phyloP scores from a whole-genome alignment of 352 stramenopile species.

The Phytophthora podocarpi region DNA sequence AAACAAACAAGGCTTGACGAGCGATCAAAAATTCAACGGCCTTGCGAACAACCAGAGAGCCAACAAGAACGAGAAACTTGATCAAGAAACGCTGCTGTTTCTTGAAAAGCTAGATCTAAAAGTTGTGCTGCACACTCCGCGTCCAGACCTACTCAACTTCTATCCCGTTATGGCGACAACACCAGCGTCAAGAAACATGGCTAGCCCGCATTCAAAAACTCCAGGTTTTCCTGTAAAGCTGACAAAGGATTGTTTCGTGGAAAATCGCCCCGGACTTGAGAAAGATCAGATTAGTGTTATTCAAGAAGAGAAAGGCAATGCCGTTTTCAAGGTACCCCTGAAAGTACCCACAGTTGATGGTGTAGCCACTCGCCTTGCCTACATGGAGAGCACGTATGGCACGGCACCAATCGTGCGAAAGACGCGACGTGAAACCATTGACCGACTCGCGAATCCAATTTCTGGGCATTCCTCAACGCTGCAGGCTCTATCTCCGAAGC shows the following conservation, averaged over 20 bases:
- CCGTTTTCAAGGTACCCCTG: background rate
- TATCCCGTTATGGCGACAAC: constrained; percentile 21
- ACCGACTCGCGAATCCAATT: constrained; percentile 74
- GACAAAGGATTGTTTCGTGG: background rate
- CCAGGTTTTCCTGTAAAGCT: background rate
- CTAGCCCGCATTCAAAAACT: constrained; percentile 2
- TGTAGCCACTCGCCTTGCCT: constrained; percentile 38
- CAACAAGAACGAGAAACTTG: constrained; percentile 28
- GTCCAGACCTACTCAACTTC: constrained; percentile 58
- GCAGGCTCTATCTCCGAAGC: constrained; percentile 57
- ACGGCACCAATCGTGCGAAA: constrained; percentile 50
- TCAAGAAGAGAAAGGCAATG: constrained; percentile 2
- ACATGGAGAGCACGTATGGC: constrained; percentile 74
- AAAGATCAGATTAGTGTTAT: background rate
- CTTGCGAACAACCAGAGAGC: background rate
- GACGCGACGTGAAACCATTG: constrained; percentile 59
- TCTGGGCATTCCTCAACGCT: constrained; percentile 69
- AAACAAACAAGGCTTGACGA: background rate
- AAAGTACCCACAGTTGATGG: constrained; percentile 1
- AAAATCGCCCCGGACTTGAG: constrained; percentile 7
- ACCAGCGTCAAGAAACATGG: background rate
- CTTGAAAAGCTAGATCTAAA: constrained; percentile 72
- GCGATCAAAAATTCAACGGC: constrained; percentile 4
- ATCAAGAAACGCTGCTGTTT: constrained; percentile 58
- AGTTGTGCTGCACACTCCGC: constrained; percentile 58